phyloP scores from a whole-genome alignment of 768 basidiomycete species.

The Rhodotorula graminis region DNA sequence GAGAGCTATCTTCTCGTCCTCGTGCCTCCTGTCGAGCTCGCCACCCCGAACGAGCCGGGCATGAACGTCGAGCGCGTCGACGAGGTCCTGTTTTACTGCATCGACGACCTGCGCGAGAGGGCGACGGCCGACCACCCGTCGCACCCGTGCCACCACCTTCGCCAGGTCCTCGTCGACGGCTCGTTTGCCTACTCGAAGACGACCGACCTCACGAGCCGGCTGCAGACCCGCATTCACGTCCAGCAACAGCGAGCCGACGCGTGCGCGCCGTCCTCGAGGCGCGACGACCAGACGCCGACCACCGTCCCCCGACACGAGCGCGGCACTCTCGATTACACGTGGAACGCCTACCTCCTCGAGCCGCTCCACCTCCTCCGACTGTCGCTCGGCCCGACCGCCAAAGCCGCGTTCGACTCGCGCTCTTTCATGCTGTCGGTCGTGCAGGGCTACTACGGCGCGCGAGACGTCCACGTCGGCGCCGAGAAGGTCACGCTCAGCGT shows the following conservation, averaged over 20 bases:
- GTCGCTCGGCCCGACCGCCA: background rate
- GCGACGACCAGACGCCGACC: background rate
- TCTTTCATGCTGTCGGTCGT: constrained; percentile 82
- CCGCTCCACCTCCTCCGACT: background rate
- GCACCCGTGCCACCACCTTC: constrained; percentile 1
- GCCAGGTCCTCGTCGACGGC: constrained; percentile 1
- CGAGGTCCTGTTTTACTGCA: constrained; percentile 13
- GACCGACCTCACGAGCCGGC: constrained; percentile 10
- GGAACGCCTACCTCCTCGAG: constrained; percentile 17
- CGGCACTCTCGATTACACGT: constrained; percentile 7
- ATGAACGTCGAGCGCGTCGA: constrained; percentile 1
- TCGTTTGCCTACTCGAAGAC: constrained; percentile 3
- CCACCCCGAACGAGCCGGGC: background rate
- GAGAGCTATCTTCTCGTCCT: constrained; percentile 7
- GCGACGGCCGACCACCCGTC: background rate
- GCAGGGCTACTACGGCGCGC: constrained; percentile 80
- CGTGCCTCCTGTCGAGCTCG: constrained; percentile 1
- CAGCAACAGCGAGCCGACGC: background rate
- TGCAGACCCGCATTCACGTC: background rate
- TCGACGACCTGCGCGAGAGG: background rate
- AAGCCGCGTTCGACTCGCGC: constrained; percentile 49
- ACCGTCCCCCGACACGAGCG: background rate
- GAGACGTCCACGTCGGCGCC: constrained; percentile 48
- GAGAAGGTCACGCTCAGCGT: constrained; percentile 67
- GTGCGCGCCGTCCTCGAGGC: constrained; percentile 1